Evolutionary conservation across 2,329 filamentous ascomycete species (phyloP), one percentile per base, ranked within the genome.

Genomic region (Daldinia sp.): DNA sequence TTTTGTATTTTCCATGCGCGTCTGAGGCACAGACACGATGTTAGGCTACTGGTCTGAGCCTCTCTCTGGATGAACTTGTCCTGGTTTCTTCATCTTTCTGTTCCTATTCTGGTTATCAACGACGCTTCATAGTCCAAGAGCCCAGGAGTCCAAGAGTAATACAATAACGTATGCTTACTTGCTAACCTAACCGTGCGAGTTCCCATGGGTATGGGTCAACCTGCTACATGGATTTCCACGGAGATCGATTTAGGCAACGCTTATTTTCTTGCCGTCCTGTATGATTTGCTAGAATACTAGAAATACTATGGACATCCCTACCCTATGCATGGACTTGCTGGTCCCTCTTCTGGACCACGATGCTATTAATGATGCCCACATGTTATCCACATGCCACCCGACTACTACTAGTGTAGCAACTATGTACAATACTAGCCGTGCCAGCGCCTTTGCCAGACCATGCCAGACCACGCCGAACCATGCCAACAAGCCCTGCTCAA

Each of bases 331-430:
- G 21, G 21, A 5, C 39, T 35, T 35, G 32, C n/a, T 35, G 32
- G 32, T 7, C 32, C 11, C 13, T 35, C 4, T 10, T 35, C 3
- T n/a, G 32, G n/a, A 6, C 48, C 56, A 34, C 34, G 32, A 54
- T 54, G 43, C 52, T 60, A 66, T 63, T 56, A 55, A 58, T 63
- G 49, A 19, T 51, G 51, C 41, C 56, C 51, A 60, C 48, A 57
- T 58, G 59, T 21, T 59, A 55, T 19, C 43, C 47, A 54, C 59
- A 57, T 30, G 47, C 39, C 29, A 32, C 51, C 45, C 11, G 32
- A 19, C 29, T 45, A 9, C 37, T 41, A 17, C 37, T 41, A 41
- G 4, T 41, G 37, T 41, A 35, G 4, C 15, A 35, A 13, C 11
- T 11, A 35, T 35, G 32, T 15, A 10, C n/a, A n/a, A n/a, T n/a